phyloP scores from a whole-genome alignment of 352 stramenopile species.

The Achlya hypogyna region DNA sequence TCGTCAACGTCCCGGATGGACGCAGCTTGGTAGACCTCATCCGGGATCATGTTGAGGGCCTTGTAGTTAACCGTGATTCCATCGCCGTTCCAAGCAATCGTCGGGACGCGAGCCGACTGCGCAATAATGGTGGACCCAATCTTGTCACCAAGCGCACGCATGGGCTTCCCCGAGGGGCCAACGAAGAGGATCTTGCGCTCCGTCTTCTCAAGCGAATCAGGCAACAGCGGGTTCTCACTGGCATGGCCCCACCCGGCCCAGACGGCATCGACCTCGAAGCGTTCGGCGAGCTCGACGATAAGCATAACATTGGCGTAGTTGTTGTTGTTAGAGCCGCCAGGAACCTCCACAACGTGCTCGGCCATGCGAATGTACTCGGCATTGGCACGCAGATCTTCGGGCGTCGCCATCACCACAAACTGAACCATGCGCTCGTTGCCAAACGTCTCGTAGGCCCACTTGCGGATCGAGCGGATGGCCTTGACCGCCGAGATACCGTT shows the following conservation, averaged over 20 bases:
- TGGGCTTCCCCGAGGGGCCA: constrained; percentile 94
- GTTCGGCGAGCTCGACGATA: constrained; percentile 96
- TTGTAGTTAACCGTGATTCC: constrained; percentile 92
- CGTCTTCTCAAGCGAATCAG: constrained; percentile 88
- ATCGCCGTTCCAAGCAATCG: constrained; percentile 98
- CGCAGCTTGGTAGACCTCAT: constrained; percentile 90
- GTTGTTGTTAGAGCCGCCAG: constrained; percentile 99
- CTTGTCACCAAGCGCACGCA: constrained; percentile 99
- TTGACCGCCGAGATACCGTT: constrained; percentile 99
- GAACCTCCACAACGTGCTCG: constrained; percentile 99
- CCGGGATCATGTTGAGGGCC: constrained; percentile 77
- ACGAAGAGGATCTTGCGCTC: constrained; percentile 97
- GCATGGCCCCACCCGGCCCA: constrained; percentile 99
- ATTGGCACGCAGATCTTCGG: constrained; percentile 98
- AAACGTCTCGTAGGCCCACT: constrained; percentile 99
- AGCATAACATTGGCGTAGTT: constrained; percentile 99
- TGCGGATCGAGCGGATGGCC: constrained; percentile 97
- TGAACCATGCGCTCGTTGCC: constrained; percentile 87
- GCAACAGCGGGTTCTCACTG: constrained; percentile 96
- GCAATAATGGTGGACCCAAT: constrained; percentile 99
- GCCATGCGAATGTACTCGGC: constrained; percentile 99
- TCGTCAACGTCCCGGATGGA: constrained; percentile 89
- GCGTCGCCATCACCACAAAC: constrained; percentile 99
- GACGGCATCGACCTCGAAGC: constrained; percentile 95
- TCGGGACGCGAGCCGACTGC: constrained; percentile 97